A percentile compares a stretch with the other conserved stretches of the same genome.
phyloP scores from a whole-genome alignment of 148 eudicot species.

The Limonium bicolor region DNA sequence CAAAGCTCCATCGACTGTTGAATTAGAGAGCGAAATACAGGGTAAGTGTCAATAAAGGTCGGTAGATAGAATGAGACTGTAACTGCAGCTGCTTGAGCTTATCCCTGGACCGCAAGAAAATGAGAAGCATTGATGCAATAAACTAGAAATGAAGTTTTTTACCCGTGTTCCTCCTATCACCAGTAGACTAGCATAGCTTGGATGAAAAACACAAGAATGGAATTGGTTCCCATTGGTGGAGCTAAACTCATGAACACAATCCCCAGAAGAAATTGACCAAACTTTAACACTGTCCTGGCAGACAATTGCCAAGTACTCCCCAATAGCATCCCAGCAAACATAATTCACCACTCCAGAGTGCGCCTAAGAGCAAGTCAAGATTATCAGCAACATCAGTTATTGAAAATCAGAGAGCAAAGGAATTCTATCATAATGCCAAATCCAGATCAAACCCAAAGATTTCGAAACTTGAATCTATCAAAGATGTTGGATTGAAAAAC shows the following conservation, averaged over 20 bases:
- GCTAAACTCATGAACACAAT: constrained; percentile 70
- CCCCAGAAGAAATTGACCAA: constrained; percentile 70
- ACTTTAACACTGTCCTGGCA: constrained; percentile 72
- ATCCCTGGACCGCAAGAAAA: background rate
- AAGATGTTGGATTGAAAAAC: background rate
- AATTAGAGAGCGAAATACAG: background rate
- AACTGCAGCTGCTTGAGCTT: too few relatives aligned
- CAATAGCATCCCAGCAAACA: constrained; percentile 78
- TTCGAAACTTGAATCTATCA: too few relatives aligned
- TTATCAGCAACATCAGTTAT: background rate
- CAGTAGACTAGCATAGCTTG: constrained; percentile 64
- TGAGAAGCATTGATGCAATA: background rate
- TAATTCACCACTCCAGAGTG: constrained; percentile 64
- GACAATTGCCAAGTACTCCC: constrained; percentile 76
- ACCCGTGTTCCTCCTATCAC: constrained; percentile 92
- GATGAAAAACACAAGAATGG: constrained; percentile 96
- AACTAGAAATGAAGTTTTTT: constrained; percentile 8
- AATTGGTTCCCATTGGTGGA: constrained; percentile 70
- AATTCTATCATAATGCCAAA: too few relatives aligned
- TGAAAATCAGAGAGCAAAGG: too few relatives aligned
- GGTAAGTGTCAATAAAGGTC: background rate
- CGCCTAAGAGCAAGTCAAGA: constrained; percentile 27
- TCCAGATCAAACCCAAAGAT: too few relatives aligned
- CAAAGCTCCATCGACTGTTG: constrained; percentile 84
- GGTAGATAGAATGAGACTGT: too few relatives aligned